Conservation (phyloP, 2,329 filamentous ascomycete genomes). For the Mariannaea sp. region DNA sequence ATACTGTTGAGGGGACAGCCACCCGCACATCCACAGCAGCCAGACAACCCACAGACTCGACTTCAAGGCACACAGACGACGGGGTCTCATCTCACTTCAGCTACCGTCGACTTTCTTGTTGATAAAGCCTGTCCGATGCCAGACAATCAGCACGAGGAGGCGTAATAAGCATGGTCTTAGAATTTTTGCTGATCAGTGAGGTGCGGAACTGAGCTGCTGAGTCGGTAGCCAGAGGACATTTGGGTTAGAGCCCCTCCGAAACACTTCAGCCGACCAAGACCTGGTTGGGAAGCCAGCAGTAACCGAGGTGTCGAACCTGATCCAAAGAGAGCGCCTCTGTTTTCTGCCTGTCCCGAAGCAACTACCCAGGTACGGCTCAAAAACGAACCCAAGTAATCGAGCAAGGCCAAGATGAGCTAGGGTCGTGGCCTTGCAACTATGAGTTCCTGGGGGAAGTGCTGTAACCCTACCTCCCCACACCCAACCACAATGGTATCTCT, state of each 20-base stretch:
- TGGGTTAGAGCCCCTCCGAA: background rate
- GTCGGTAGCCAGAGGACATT: background rate
- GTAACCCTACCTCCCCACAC: background rate
- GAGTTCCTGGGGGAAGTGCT: too few relatives aligned
- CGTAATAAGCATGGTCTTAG: background rate
- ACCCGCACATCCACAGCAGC: background rate
- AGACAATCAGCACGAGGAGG: background rate
- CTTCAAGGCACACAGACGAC: background rate
- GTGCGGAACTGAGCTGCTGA: too few relatives aligned
- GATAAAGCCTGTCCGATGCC: background rate
- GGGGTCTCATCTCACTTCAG: background rate
- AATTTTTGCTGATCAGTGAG: too few relatives aligned
- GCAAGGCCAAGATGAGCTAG: background rate
- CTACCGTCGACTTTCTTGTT: too few relatives aligned
- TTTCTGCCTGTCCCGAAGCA: too few relatives aligned
- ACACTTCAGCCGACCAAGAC: background rate
- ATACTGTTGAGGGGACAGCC: background rate
- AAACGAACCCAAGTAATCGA: slow-evolving; percentile 12
- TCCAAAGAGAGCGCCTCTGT: slow-evolving; percentile 13
- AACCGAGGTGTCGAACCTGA: background rate
- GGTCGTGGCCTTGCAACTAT: too few relatives aligned
- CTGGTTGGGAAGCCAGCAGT: too few relatives aligned
- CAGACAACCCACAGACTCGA: background rate
- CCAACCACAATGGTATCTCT: background rate
- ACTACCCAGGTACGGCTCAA: slow-evolving; percentile 14